Evolutionary conservation across 257 asterid species (phyloP).

Genomic region (Salvia rosmarinus): DNA sequence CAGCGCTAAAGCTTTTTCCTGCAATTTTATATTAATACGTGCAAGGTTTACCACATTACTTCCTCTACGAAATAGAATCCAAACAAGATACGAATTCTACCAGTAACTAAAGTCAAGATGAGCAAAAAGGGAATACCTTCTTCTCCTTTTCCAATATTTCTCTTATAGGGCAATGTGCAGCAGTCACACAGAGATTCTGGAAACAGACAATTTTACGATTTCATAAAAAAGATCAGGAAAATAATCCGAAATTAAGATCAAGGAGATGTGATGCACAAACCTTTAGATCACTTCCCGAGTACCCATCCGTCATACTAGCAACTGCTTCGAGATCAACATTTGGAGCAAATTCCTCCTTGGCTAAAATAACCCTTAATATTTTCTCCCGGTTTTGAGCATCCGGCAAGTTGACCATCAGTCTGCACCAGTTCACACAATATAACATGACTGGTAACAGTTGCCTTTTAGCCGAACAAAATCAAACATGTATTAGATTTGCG

Average conservation of each 20-base stretch:
- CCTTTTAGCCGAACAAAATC: constrained; percentile 7
- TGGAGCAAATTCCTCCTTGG: constrained; percentile 73
- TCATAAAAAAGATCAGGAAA: not conserved
- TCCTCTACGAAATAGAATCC: too few relatives aligned
- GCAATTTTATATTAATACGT: constrained; percentile 28
- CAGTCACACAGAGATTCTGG: constrained; percentile 73
- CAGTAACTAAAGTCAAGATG: not conserved
- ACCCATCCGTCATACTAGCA: constrained; percentile 89
- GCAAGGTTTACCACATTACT: too few relatives aligned
- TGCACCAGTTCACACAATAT: constrained; percentile 37
- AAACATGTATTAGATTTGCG: constrained; percentile 24
- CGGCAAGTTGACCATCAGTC: constrained; percentile 92
- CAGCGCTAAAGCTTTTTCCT: constrained; percentile 65
- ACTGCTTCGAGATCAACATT: constrained; percentile 68
- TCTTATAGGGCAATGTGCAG: constrained; percentile 77
- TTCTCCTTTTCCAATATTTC: constrained; percentile 68
- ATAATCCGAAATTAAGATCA: constrained; percentile 9
- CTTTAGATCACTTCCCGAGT: constrained; percentile 97
- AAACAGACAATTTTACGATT: constrained; percentile 24
- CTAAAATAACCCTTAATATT: constrained; percentile 65
- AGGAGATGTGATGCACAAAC: constrained; percentile 45
- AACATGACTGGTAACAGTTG: not conserved
- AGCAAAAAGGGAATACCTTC: constrained; percentile 43
- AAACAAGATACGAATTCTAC: not conserved
- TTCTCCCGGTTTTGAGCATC: constrained; percentile 76